Percentiles rank a stretch among this genome's conserved stretches.
These are phyloP conservation scores for Aspergillus fumigatiaffinis DNA, from an alignment of 2,329 filamentous ascomycete genomes.

Conservation along the genomic window DNA sequence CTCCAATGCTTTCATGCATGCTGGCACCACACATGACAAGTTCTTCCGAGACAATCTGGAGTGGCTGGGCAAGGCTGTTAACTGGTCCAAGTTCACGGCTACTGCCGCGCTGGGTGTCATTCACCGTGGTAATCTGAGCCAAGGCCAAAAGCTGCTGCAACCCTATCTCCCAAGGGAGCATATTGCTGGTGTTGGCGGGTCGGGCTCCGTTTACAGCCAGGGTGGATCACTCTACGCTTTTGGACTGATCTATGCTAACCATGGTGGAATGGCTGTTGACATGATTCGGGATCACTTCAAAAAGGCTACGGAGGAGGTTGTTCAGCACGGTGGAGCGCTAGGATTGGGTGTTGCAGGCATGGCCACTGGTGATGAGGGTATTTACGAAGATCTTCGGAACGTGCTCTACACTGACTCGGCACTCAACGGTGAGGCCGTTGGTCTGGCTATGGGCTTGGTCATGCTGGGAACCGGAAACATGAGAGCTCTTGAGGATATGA, in stretches of 20 bases:
- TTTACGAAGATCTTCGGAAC: conserved; percentile 85
- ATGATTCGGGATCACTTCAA: conserved; percentile 48
- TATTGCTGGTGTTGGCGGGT: conserved; percentile 60
- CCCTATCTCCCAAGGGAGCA: conserved; percentile 80
- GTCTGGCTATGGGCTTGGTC: conserved; percentile 92
- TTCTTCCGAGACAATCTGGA: conserved; percentile 98
- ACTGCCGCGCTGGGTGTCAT: conserved; percentile 95
- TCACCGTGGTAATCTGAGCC: conserved; percentile 88
- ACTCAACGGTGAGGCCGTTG: conserved; percentile 93
- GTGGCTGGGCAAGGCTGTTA: conserved; percentile 96
- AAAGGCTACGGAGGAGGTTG: conserved; percentile 65
- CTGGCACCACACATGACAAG: conserved; percentile 94
- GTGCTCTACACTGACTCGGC: conserved; percentile 92
- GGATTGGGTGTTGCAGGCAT: conserved; percentile 96
- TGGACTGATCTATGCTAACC: conserved; percentile 94
- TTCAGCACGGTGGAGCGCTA: conserved; percentile 93
- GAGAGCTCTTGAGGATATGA: conserved; percentile 92
- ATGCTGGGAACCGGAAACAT: conserved; percentile 98
- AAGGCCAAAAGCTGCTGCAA: conserved; percentile 88
- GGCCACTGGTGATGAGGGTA: conserved; percentile 85
- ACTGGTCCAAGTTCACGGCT: conserved; percentile 99
- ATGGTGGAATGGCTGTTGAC: conserved; percentile 74
- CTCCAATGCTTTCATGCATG: conserved; percentile 98
- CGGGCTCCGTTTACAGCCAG: conserved; percentile 90
- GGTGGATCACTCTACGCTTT: conserved; percentile 94